A percentile compares a stretch with the other conserved stretches of the same genome.
Conservation (phyloP, 306 rosid genomes). For the Fragaria ananassa region DNA sequence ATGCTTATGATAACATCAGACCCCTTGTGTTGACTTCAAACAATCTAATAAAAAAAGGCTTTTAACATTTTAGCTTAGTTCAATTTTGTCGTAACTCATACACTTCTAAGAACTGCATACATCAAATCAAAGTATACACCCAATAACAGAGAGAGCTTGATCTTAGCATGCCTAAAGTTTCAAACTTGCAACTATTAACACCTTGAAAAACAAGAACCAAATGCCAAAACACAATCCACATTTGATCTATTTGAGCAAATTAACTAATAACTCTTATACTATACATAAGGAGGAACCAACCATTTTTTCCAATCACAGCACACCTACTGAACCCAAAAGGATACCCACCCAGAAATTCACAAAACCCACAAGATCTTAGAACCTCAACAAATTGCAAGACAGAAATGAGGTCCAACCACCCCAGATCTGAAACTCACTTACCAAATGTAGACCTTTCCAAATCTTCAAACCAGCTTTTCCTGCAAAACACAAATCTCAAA, state of each 20-base stretch:
- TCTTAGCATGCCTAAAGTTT: not conserved
- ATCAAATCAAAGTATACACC: not conserved
- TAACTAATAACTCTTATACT: not conserved
- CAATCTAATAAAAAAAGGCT: not conserved
- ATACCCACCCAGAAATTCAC: slow-evolving; percentile 24
- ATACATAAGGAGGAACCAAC: not conserved
- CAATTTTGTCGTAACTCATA: not conserved
- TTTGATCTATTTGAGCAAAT: slow-evolving; percentile 7
- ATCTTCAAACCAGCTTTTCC: slow-evolving; percentile 60
- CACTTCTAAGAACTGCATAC: not conserved
- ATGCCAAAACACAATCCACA: not conserved
- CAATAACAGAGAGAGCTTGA: not conserved
- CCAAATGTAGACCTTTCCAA: slow-evolving; percentile 40
- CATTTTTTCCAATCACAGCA: not conserved
- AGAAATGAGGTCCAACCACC: slow-evolving; percentile 2
- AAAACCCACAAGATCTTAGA: not conserved
- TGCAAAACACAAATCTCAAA: slow-evolving; percentile 30
- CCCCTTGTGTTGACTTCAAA: not conserved
- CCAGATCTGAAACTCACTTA: slow-evolving; percentile 67
- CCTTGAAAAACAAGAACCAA: not conserved
- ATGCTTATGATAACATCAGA: not conserved
- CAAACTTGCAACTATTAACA: not conserved
- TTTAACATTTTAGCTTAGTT: not conserved
- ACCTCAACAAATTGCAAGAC: not conserved
- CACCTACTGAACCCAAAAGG: slow-evolving; percentile 6